Percentiles rank a stretch among this genome's conserved stretches.
phyloP scores from a whole-genome alignment of 164 flowering plant genomes.

The Tinospora cordifolia region DNA sequence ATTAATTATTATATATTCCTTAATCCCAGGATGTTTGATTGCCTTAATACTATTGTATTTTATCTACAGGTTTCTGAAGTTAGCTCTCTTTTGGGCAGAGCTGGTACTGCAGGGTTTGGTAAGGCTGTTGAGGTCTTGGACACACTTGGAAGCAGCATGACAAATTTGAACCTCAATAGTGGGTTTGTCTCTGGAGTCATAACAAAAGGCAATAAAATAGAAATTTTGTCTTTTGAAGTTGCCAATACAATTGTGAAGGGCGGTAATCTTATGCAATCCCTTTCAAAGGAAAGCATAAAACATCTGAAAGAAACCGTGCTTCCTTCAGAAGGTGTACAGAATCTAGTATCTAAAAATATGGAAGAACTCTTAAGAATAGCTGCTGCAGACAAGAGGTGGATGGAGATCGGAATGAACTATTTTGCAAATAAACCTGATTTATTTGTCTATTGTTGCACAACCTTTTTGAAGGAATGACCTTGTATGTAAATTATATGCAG shows the following conservation, averaged over 20 bases:
- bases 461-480: neutral
- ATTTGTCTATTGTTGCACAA: neutral
- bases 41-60: neutral
- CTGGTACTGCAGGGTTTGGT: conserved; percentile 79
- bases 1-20: neutral
- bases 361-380: conserved; percentile 73
- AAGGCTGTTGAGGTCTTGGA: conserved; percentile 88
- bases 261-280: conserved; percentile 74
- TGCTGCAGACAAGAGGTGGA: conserved; percentile 85
- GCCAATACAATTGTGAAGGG: conserved; percentile 89
- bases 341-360: conserved; percentile 60
- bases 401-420: neutral
- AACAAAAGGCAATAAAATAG: conserved; percentile 68
- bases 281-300: conserved; percentile 60
- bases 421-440: neutral
- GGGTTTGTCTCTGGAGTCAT: conserved; percentile 69
- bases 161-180: conserved; percentile 48
- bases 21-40: neutral
- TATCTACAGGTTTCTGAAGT: conserved; percentile 62
- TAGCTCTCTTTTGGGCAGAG: conserved; percentile 68
- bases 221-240: conserved; percentile 83
- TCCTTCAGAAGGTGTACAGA: conserved; percentile 77
- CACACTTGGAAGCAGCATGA: conserved; percentile 90
- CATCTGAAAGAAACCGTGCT: conserved; percentile 67
- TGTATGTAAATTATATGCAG: conserved; percentile 30